Evolutionary conservation across 202 grass and related monocot genomes (phyloP).

Genomic region (Cymbopogon flexuosus): DNA sequence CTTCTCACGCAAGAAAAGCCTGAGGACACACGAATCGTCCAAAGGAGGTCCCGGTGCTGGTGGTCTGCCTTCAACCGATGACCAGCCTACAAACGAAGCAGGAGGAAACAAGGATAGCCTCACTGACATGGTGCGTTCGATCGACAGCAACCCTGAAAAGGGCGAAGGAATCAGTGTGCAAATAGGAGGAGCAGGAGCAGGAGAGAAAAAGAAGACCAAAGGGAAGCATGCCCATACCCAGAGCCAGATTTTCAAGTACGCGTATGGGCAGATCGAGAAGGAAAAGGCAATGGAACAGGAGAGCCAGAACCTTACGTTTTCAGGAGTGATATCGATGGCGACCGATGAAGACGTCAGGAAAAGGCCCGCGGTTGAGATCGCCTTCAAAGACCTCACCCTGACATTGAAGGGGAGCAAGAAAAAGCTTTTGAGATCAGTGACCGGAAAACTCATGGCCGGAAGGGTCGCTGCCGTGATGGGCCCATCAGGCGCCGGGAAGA

Average conservation of each 20-base stretch:
- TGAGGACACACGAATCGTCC: slow-evolving; percentile 28
- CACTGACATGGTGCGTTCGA: slow-evolving; percentile 55
- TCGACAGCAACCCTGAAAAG: slow-evolving; percentile 62
- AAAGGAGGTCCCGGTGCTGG: slow-evolving; percentile 7
- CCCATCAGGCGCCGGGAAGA: slow-evolving; percentile 84
- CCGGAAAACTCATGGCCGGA: slow-evolving; percentile 78
- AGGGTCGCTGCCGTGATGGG: slow-evolving; percentile 85
- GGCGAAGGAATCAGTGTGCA: slow-evolving; percentile 59
- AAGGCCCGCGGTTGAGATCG: slow-evolving; percentile 67
- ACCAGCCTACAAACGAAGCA: slow-evolving; percentile 18
- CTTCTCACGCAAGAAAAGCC: slow-evolving; percentile 67
- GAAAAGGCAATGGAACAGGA: slow-evolving; percentile 80
- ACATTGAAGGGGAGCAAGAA: slow-evolving; percentile 88
- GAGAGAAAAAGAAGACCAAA: slow-evolving; percentile 56
- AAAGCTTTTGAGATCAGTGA: slow-evolving; percentile 66
- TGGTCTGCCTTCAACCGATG: slow-evolving; percentile 2
- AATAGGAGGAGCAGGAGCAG: slow-evolving; percentile 31
- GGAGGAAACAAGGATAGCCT: slow-evolving; percentile 35
- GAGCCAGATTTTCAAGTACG: slow-evolving; percentile 92
- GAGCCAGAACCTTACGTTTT: slow-evolving; percentile 63
- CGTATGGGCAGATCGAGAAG: slow-evolving; percentile 86
- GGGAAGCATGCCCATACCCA: slow-evolving; percentile 67
- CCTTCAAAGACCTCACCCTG: slow-evolving; percentile 80
- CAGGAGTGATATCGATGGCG: slow-evolving; percentile 80
- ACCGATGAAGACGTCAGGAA: slow-evolving; percentile 58